Percentiles rank a stretch among this genome's conserved stretches.
These are phyloP conservation scores for Pleurotus eryngii DNA, from an alignment of 768 basidiomycete species.

Conservation along the genomic window DNA sequence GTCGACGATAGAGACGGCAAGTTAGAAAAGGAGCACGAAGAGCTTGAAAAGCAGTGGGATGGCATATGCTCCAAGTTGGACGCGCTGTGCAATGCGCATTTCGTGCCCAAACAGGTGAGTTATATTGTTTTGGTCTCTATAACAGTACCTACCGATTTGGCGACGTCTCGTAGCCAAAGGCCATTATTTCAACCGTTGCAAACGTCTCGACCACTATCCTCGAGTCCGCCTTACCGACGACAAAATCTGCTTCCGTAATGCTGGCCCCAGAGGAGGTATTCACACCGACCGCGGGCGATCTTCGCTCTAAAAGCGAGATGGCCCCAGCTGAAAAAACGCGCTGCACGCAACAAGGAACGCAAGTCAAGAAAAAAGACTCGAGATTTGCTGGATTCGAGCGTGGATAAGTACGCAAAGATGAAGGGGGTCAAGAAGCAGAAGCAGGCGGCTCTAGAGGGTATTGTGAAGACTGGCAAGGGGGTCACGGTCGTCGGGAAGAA, in stretches of 20 bases:
- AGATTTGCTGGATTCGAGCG: slow-evolving; percentile 58
- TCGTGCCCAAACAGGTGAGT: slow-evolving; percentile 88
- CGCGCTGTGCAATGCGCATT: slow-evolving; percentile 92
- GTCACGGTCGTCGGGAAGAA: slow-evolving; percentile 85
- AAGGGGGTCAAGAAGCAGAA: slow-evolving; percentile 76
- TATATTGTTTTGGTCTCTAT: neutral
- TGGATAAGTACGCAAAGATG: slow-evolving; percentile 59
- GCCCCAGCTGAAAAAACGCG: slow-evolving; percentile 80
- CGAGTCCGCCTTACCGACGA: slow-evolving; percentile 89
- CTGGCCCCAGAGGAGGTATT: slow-evolving; percentile 94
- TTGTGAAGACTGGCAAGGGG: slow-evolving; percentile 83
- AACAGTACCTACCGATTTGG: neutral
- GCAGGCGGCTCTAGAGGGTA: slow-evolving; percentile 72
- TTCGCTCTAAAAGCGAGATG: slow-evolving; percentile 72
- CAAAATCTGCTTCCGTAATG: slow-evolving; percentile 70
- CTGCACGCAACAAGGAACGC: slow-evolving; percentile 62
- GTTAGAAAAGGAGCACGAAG: slow-evolving; percentile 83
- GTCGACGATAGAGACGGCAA: slow-evolving; percentile 86
- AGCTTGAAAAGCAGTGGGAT: slow-evolving; percentile 82
- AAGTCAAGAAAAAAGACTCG: slow-evolving; percentile 70
- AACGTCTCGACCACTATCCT: slow-evolving; percentile 79
- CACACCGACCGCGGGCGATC: slow-evolving; percentile 50
- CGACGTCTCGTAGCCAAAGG: slow-evolving; percentile 65
- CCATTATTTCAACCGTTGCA: slow-evolving; percentile 76
- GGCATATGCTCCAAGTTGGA: slow-evolving; percentile 85